phyloP scores from a whole-genome alignment of 106 monocot species.

The Cymbidium sinense region DNA sequence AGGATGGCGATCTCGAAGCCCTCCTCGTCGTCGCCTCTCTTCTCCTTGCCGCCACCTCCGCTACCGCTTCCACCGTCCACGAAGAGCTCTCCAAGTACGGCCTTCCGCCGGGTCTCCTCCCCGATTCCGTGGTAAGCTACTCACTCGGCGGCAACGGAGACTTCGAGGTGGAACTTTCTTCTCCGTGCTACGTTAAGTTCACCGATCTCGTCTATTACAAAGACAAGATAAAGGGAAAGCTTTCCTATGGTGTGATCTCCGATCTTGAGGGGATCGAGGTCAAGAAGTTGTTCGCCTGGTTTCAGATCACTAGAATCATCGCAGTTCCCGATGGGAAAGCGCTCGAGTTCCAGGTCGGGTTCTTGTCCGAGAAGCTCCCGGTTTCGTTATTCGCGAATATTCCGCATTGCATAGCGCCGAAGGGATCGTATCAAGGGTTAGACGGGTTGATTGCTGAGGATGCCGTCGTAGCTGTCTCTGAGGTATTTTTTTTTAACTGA shows the following conservation, averaged over 20 bases:
- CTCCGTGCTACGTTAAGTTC: slow-evolving; percentile 51
- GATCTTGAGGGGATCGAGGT: slow-evolving; percentile 53
- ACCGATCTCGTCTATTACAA: slow-evolving; percentile 56
- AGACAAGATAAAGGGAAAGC: slow-evolving; percentile 34
- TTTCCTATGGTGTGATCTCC: slow-evolving; percentile 55
- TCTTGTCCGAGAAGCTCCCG: slow-evolving; percentile 45
- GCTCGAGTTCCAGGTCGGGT: slow-evolving; percentile 50
- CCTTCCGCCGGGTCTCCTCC: slow-evolving; percentile 58
- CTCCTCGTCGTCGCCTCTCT: neutral
- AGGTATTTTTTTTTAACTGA: neutral
- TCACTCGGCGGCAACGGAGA: slow-evolving; percentile 24
- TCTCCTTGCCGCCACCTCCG: neutral
- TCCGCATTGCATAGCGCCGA: slow-evolving; percentile 32
- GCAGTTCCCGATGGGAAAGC: slow-evolving; percentile 15
- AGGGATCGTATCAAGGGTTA: neutral
- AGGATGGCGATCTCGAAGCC: neutral
- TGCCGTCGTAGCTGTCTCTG: neutral
- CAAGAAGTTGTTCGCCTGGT: slow-evolving; percentile 70
- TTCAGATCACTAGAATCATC: slow-evolving; percentile 42
- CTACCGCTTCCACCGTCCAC: neutral
- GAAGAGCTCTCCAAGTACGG: slow-evolving; percentile 33
- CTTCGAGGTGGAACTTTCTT: slow-evolving; percentile 22
- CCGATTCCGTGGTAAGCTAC: slow-evolving; percentile 40
- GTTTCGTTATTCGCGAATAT: slow-evolving; percentile 31
- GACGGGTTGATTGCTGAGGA: neutral